phyloP scores from a whole-genome alignment of 805 yeast genomes.

The Wickerhamiella sorbophila region DNA sequence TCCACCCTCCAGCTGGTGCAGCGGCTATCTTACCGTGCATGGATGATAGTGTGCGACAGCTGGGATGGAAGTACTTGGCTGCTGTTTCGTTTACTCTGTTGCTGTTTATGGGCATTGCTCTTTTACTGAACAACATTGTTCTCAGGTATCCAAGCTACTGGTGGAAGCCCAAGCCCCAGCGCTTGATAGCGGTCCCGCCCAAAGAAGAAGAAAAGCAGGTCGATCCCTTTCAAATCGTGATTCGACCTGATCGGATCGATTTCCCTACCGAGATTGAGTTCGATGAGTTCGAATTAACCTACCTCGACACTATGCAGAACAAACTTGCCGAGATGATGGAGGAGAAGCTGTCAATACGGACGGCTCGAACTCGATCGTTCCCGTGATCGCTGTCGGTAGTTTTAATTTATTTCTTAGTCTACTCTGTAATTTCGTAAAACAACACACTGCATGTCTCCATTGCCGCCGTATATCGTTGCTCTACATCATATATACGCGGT shows the following conservation, averaged over 20 bases:
- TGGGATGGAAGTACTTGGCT: conserved; percentile 58
- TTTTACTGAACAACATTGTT: conserved; percentile 39
- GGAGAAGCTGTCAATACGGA: too few relatives aligned
- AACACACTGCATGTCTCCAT: too few relatives aligned
- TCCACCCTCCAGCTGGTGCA: conserved; percentile 66
- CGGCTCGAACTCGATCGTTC: too few relatives aligned
- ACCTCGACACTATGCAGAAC: background rate
- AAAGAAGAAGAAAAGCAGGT: background rate
- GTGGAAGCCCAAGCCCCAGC: conserved; percentile 17
- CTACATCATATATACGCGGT: too few relatives aligned
- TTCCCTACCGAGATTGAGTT: background rate
- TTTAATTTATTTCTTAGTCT: too few relatives aligned
- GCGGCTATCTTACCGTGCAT: conserved; percentile 44
- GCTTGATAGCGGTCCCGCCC: background rate
- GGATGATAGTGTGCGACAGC: conserved; percentile 30
- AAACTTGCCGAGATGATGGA: too few relatives aligned
- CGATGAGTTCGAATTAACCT: background rate
- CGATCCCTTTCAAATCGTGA: background rate
- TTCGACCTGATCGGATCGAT: background rate
- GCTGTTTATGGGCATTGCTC: conserved; percentile 36
- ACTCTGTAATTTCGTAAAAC: too few relatives aligned
- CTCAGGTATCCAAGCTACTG: conserved; percentile 44
- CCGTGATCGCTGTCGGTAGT: too few relatives aligned
- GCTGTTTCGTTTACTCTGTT: conserved; percentile 37
- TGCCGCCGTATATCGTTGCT: too few relatives aligned